phyloP scores from a whole-genome alignment of 1,284 basidiomycete genomes.

The Polyporus tsugae region DNA sequence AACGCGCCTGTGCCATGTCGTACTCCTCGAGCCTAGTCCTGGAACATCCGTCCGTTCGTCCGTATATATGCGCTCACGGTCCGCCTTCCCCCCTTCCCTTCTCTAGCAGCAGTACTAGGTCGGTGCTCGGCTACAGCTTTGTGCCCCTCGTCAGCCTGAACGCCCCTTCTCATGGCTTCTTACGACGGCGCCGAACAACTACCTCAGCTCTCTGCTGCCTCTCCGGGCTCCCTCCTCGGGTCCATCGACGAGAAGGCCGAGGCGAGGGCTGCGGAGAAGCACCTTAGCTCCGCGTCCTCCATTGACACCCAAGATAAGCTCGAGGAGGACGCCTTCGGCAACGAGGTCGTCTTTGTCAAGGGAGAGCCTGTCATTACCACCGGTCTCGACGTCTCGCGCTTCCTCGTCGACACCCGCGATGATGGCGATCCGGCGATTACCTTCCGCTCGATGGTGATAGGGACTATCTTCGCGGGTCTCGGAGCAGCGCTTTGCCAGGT shows the following conservation, averaged over 20 bases:
- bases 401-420: conserved; percentile 66
- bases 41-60: not conserved
- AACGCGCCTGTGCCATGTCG: conserved; percentile 26
- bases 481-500: conserved; percentile 61
- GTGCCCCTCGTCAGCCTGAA: conserved; percentile 23
- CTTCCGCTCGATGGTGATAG: conserved; percentile 63
- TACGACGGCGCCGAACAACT: conserved; percentile 27
- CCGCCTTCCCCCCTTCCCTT: not conserved
- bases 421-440: conserved; percentile 68
- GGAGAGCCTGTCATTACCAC: conserved; percentile 62
- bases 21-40: conserved; percentile 10
- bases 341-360: conserved; percentile 50
- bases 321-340: conserved; percentile 25
- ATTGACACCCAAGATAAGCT: conserved; percentile 23
- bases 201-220: conserved; percentile 26
- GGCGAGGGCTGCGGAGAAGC: conserved; percentile 28
- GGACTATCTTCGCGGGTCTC: conserved; percentile 63
- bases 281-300: conserved; percentile 29
- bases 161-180: conserved; percentile 21
- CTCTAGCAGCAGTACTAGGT: conserved; percentile 15
- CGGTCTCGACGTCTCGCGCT: conserved; percentile 66
- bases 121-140: conserved; percentile 18
- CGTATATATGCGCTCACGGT: conserved; percentile 20
- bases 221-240: conserved; percentile 25
- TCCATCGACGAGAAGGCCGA: conserved; percentile 44